These are phyloP conservation scores for Backusella psychrophila DNA, from an alignment of 192 early-diverging fungal genomes.

Conservation along the genomic window DNA sequence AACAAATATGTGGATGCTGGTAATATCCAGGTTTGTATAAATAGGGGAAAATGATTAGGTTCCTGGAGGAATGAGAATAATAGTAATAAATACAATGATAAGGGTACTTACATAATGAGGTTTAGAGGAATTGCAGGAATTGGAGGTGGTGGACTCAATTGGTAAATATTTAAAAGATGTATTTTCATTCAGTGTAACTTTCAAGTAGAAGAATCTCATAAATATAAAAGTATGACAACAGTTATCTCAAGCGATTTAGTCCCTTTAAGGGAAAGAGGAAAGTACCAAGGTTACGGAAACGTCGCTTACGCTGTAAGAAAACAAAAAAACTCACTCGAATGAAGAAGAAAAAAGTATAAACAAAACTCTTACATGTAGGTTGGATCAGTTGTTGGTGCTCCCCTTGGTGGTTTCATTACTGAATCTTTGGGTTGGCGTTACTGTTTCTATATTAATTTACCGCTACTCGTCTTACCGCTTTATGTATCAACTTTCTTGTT, in stretches of 20 bases:
- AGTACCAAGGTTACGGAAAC: slow-evolving; percentile 42
- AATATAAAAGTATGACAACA: slow-evolving; percentile 46
- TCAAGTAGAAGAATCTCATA: neutral
- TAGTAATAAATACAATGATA: too few species aligned
- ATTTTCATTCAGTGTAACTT: neutral
- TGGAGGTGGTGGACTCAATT: slow-evolving; percentile 61
- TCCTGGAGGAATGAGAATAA: too few species aligned
- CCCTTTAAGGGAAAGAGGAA: slow-evolving; percentile 64
- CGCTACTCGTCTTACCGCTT: slow-evolving; percentile 55
- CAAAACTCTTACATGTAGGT: neutral
- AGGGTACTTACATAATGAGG: too few species aligned
- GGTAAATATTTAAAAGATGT: neutral
- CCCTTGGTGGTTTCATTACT: slow-evolving; percentile 70
- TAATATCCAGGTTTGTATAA: slow-evolving; percentile 44
- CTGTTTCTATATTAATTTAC: slow-evolving; percentile 82
- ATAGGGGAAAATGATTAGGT: too few species aligned
- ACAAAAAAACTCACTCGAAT: neutral
- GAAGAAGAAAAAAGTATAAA: neutral
- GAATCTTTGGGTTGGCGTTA: slow-evolving; percentile 53
- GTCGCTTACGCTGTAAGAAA: slow-evolving; percentile 21
- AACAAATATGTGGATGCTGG: slow-evolving; percentile 45
- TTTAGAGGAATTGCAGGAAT: slow-evolving; percentile 70
- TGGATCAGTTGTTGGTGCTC: slow-evolving; percentile 64
- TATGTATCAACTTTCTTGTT: slow-evolving; percentile 42
- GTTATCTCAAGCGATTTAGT: slow-evolving; percentile 79